Evolutionary conservation across 371 early-diverging fungal genomes (phyloP).

Genomic region (Umbelopsis sp.): DNA sequence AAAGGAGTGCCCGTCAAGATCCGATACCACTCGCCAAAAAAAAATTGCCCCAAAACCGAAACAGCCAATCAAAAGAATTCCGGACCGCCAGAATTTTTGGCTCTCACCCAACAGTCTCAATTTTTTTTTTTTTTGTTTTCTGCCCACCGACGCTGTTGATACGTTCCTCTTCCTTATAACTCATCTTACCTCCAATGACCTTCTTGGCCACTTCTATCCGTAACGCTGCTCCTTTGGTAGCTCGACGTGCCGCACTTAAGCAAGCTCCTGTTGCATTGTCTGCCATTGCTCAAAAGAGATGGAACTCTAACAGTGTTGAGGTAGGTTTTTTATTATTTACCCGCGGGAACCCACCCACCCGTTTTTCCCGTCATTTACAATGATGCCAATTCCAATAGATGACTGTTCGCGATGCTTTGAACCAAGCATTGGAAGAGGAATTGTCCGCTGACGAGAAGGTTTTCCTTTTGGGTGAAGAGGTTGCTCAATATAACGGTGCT

Average conservation of each 20-base stretch:
- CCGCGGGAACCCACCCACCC: not conserved
- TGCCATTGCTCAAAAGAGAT: constrained; percentile 14
- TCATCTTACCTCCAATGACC: constrained; percentile 11
- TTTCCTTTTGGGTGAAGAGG: constrained; percentile 98
- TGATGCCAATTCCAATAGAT: constrained; percentile 55
- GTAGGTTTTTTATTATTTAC: constrained; percentile 3
- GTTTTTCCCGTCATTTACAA: constrained; percentile 4
- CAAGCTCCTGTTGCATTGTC: constrained; percentile 5
- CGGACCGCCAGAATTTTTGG: constrained; percentile 13
- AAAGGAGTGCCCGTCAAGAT: not conserved
- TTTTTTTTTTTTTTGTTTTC: constrained; percentile 10
- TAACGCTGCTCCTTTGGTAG: constrained; percentile 17
- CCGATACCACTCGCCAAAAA: not conserved
- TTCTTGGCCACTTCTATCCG: constrained; percentile 16
- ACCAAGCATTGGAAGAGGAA: constrained; percentile 98
- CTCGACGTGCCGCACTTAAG: constrained; percentile 7
- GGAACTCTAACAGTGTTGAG: constrained; percentile 15
- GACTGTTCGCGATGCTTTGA: constrained; percentile 98
- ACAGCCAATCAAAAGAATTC: constrained; percentile 13
- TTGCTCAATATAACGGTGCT: constrained; percentile 98
- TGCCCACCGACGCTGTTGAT: not conserved
- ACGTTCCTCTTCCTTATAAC: not conserved
- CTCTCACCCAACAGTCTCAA: constrained; percentile 18
- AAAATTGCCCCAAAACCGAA: constrained; percentile 14
- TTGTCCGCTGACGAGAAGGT: constrained; percentile 92